phyloP scores from a whole-genome alignment of 1,284 basidiomycete species.

The Inonotus obliquus region DNA sequence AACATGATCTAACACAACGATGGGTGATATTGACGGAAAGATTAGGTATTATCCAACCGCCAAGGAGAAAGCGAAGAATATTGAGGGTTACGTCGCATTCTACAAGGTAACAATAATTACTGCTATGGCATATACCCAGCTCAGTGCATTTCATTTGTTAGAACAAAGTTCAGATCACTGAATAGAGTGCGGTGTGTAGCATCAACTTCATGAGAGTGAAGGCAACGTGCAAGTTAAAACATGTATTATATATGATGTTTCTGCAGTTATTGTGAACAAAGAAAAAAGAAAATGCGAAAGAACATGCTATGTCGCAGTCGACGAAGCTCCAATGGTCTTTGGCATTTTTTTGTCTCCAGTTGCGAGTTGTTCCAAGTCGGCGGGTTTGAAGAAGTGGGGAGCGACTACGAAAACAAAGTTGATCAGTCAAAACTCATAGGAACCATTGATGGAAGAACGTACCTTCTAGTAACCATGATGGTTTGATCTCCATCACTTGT shows the following conservation, averaged over 20 bases:
- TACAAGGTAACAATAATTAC: constrained; percentile 46
- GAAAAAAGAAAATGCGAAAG: neutral
- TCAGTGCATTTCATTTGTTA: constrained; percentile 9
- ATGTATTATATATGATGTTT: constrained; percentile 1
- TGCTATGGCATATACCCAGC: neutral
- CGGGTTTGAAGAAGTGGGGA: constrained; percentile 90
- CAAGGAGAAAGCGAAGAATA: constrained; percentile 44
- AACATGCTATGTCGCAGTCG: neutral
- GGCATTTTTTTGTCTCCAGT: constrained; percentile 90
- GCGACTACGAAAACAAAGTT: constrained; percentile 54
- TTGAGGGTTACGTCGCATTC: constrained; percentile 59
- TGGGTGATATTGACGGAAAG: neutral
- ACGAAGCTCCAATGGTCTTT: constrained; percentile 44
- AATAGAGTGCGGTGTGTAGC: neutral
- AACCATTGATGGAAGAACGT: constrained; percentile 24
- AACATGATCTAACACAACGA: neutral
- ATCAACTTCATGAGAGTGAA: neutral
- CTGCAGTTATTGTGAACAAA: neutral
- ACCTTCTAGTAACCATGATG: constrained; percentile 91
- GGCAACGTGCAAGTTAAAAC: neutral
- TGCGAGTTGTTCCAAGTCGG: constrained; percentile 80
- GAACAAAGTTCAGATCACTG: constrained; percentile 25
- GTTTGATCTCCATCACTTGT: constrained; percentile 98
- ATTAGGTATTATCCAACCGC: constrained; percentile 58
- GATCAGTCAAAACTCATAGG: neutral